These are phyloP conservation scores for Boletellus sp. DNA, from an alignment of 768 basidiomycete genomes.

Conservation along the genomic window DNA sequence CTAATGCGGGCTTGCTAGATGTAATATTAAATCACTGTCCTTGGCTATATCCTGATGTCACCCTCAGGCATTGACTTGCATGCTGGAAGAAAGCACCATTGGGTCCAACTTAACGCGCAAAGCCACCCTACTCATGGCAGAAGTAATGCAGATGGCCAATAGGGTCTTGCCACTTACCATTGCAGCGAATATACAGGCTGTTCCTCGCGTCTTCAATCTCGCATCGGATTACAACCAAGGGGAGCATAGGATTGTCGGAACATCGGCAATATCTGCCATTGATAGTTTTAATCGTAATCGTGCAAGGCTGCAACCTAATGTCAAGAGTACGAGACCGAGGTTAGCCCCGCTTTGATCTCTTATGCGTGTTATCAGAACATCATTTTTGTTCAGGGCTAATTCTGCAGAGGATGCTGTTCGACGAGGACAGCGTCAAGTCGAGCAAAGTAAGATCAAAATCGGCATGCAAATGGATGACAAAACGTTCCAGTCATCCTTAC, in stretches of 20 bases:
- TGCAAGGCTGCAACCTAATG: constrained; percentile 58
- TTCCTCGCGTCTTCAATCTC: constrained; percentile 81
- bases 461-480: constrained; percentile 95
- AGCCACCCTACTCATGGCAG: constrained; percentile 87
- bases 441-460: constrained; percentile 84
- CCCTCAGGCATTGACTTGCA: constrained; percentile 70
- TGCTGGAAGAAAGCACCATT: constrained; percentile 78
- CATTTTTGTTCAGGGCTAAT: constrained; percentile 50
- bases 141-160: constrained; percentile 85
- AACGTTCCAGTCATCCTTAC: constrained; percentile 77
- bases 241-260: constrained; percentile 77
- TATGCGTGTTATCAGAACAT: not conserved
- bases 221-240: constrained; percentile 79
- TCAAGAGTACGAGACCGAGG: constrained; percentile 64
- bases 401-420: constrained; percentile 83
- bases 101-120: constrained; percentile 79
- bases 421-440: constrained; percentile 85
- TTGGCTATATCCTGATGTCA: constrained; percentile 3
- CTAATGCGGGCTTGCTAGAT: constrained; percentile 84
- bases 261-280: constrained; percentile 79
- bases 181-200: constrained; percentile 83
- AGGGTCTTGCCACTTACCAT: constrained; percentile 75
- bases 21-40: constrained; percentile 49
- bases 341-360: constrained; percentile 25
- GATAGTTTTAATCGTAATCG: constrained; percentile 93